Conservation (phyloP, 163 green algal genomes). For the Chlamydomonas reinhardtii region DNA sequence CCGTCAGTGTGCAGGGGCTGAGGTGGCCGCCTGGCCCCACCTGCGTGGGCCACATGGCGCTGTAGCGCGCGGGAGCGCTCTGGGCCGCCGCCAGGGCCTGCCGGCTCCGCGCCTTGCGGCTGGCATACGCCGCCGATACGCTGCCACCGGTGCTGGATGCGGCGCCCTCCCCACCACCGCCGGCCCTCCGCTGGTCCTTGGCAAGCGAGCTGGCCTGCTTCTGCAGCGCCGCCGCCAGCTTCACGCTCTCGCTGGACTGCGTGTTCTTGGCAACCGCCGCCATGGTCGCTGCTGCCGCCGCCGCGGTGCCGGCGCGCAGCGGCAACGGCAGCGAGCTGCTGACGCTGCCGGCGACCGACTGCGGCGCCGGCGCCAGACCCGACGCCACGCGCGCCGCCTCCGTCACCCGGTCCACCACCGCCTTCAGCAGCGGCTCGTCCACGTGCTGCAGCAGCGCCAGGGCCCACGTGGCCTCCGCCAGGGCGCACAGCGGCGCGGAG, state of each 20-base stretch:
- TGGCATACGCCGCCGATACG: too few species aligned
- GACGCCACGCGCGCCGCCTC: neutral
- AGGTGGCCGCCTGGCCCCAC: neutral
- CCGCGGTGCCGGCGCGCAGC: neutral
- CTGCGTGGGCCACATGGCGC: slow-evolving; percentile 22
- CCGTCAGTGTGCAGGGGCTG: neutral
- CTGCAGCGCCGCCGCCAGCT: too few species aligned
- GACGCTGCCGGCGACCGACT: neutral
- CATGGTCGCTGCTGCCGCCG: neutral
- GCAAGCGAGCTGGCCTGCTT: too few species aligned
- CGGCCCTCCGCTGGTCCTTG: too few species aligned
- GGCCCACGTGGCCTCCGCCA: slow-evolving; percentile 33
- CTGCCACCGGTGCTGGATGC: too few species aligned
- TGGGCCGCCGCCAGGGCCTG: neutral
- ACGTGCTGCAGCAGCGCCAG: slow-evolving; percentile 28
- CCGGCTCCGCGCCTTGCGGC: neutral
- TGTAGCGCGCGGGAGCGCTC: neutral
- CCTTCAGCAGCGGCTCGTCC: slow-evolving; percentile 1
- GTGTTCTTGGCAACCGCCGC: too few species aligned
- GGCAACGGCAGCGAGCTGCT: neutral
- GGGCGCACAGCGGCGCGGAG: neutral
- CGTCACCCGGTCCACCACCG: neutral
- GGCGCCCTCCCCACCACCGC: too few species aligned
- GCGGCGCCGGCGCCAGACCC: neutral
- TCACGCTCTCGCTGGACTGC: too few species aligned